phyloP scores from a whole-genome alignment of 2,329 filamentous ascomycete genomes.

The Clonostachys byssicola region DNA sequence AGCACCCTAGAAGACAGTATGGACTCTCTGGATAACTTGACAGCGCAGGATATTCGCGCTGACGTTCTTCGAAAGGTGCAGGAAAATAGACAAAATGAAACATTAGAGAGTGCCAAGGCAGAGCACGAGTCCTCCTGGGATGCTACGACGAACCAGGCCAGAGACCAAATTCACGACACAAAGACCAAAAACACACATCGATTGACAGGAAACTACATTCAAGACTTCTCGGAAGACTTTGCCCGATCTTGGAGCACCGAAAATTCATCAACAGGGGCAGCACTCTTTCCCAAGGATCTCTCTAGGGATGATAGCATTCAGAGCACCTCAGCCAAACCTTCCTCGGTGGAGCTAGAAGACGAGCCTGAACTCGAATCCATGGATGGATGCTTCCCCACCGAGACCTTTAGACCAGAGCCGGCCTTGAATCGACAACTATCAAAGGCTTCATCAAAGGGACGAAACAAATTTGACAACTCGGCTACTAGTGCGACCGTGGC shows the following conservation, averaged over 20 bases:
- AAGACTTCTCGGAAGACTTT: constrained; percentile 51
- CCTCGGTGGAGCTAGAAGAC: constrained; percentile 3
- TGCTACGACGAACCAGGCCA: constrained; percentile 3
- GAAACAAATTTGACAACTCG: too few relatives aligned
- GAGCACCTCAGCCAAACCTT: background rate
- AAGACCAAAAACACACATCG: background rate
- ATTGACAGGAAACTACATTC: constrained; percentile 42
- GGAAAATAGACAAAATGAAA: constrained; percentile 9
- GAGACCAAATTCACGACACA: background rate
- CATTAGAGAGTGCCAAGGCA: constrained; percentile 7
- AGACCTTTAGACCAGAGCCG: constrained; percentile 16
- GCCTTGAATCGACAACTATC: constrained; percentile 16
- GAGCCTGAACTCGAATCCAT: constrained; percentile 28
- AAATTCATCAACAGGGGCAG: constrained; percentile 15
- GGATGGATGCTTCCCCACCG: constrained; percentile 32
- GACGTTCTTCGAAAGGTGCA: constrained; percentile 19
- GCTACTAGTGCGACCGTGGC: too few relatives aligned
- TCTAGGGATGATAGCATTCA: background rate
- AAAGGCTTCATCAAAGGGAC: too few relatives aligned
- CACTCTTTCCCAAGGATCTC: constrained; percentile 13
- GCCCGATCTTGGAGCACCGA: constrained; percentile 30
- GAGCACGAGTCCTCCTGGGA: constrained; percentile 6
- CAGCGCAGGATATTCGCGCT: constrained; percentile 22
- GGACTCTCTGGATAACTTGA: constrained; percentile 13
- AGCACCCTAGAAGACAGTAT: constrained; percentile 8